phyloP scores from a whole-genome alignment of 2,329 filamentous ascomycete species.

The Tolypocladium nubicola region DNA sequence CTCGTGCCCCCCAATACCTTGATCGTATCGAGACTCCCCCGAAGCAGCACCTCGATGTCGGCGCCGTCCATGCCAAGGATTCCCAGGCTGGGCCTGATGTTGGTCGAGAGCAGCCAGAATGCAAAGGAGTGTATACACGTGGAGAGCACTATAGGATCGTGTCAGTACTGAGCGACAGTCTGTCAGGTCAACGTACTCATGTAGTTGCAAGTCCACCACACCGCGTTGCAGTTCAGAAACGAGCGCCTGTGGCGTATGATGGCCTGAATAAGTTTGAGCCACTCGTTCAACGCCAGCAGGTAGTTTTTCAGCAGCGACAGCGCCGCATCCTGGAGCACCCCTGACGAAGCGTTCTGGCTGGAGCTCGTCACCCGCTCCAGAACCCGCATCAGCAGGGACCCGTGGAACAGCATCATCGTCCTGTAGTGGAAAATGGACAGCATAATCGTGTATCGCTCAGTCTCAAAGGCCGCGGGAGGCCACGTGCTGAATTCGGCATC shows the following conservation, averaged over 20 bases:
- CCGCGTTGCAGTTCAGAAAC: constrained; percentile 14
- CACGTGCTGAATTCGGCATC: constrained; percentile 3
- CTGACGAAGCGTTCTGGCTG: constrained; percentile 1
- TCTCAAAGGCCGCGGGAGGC: constrained; percentile 1
- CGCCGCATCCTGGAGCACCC: constrained; percentile 7
- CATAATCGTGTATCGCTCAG: constrained; percentile 5
- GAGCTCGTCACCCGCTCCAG: constrained; percentile 7
- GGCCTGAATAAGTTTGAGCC: constrained; percentile 8
- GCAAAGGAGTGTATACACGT: constrained; percentile 16
- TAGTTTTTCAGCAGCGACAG: constrained; percentile 12
- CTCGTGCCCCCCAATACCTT: constrained; percentile 9
- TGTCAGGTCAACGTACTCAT: constrained; percentile 9
- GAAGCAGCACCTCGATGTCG: constrained; percentile 7
- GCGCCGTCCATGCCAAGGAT: constrained; percentile 2
- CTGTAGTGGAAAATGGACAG: constrained; percentile 6
- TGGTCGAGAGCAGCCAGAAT: constrained; percentile 13
- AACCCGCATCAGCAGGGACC: constrained; percentile 7
- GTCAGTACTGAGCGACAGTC: not conserved
- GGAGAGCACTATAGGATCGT: constrained; percentile 10
- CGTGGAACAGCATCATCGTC: constrained; percentile 3
- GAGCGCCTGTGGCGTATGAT: constrained; percentile 7
- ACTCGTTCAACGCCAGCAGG: constrained; percentile 8
- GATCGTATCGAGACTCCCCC: constrained; percentile 7
- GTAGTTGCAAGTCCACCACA: constrained; percentile 22
- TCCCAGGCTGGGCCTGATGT: constrained; percentile 1